Base-by-base conservation (phyloP, 2,329 filamentous ascomycete genomes). In the Davidsoniella virescens region DNA sequence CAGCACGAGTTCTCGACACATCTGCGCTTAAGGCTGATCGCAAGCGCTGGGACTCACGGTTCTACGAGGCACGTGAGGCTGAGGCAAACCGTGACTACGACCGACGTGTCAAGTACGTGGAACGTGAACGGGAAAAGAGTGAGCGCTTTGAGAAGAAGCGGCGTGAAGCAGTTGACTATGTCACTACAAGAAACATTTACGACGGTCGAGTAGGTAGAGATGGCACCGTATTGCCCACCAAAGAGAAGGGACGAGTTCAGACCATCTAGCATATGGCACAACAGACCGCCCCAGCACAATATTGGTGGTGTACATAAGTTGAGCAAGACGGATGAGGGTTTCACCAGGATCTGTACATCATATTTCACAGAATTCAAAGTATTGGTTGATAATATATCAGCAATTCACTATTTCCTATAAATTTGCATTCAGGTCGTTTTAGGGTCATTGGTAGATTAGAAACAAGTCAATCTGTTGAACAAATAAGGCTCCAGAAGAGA, bases 111-210 rank as follows among this genome's bases (percentile, higher is more conserved):
- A 57, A 52, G n/a, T 58, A 62, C 3, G 60, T 73, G 37, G 65
- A 67, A 12, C 57, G 60, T 26, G 75, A 78, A 60, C 62, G 71
- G 26, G 65, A 70, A 52, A 66, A 69, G 45, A 75, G 71, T 49
- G 63, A 64, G 5, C 52, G 60, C 1, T 78, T 78, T 56, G 74
- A 77, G 58, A 54, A 58, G 49, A 68, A 59, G 54, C 66, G 73
- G 40, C 62, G 63, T 39, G 68, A 72, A 54, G 72, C 72, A 2
- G 60, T 69, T 17, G 62, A 62, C 17, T 64, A 64, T 39, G 54
- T 75, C 23, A 58, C 60, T 5, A 45, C 41, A 12, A 18, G 37
- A 36, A 36, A 23, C 9, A 33, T 33, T 3, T 8, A 18, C 18
- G 17, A 38, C 7, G 9, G 44, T n/a, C 33, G 45, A 44, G 17